Base-by-base conservation (phyloP, 2,329 filamentous ascomycete species). In the Trichoderma lentiforme region DNA sequence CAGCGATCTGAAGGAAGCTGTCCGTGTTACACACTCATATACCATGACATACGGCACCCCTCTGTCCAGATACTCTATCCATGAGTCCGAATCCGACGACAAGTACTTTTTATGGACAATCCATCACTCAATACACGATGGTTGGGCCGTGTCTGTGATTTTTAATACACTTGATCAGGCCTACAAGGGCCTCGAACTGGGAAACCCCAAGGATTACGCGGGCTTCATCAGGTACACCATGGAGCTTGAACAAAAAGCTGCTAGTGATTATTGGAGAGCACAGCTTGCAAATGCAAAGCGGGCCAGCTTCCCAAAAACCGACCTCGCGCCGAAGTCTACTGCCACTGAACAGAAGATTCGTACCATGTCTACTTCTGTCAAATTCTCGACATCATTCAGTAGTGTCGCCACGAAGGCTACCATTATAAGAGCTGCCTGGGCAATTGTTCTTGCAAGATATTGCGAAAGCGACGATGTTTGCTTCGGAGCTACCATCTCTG, bases 401-500 rank as follows among this genome's bases (percentile, higher is more conserved):
- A 24, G 51, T 12, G 12, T 51, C 3, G 71, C 74, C 7, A 75
- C 75, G 1, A 71, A 67, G 26, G 73, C 78, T 9, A 76, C 72
- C 1, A 47, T 76, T 5, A 26, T 79, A 12, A 73, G 73, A 24
- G 75, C 77, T 32, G 76, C 78, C 14, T 78, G 77, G 76, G 76
- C 77, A 1, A 53, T 79, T 3, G 64, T 76, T 4, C 72, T 79
- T 15, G 71, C 74, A 26, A 70, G 72, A 1, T 73, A 77, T 26
- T 74, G 75, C 21, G 73, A 71, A 18, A 43, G 66, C 3, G 64
- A 73, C 8, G 77, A 77, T 62, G 73, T 80, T 1, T 51, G 76
- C 2, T 81, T 80, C 28, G 79, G 78, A 0, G 73, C 73, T 7
- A 77, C 77, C 0, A 69, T 79, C 1, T 78, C 77, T 1, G 80